Evolutionary conservation across 1,284 basidiomycete species (phyloP).

Genomic region (Apiotrichum domesticum): DNA sequence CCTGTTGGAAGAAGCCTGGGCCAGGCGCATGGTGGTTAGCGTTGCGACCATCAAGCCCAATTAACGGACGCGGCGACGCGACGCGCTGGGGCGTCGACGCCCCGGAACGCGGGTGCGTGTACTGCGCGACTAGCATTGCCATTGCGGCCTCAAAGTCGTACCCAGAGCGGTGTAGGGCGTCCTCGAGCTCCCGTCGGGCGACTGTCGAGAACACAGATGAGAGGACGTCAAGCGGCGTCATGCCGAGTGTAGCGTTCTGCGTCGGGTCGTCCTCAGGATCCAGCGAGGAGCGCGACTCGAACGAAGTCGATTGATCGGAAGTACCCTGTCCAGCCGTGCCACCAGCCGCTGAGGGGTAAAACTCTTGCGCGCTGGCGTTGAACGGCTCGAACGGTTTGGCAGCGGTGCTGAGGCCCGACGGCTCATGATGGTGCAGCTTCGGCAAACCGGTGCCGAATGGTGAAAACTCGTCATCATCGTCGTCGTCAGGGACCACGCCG

Average conservation of each 20-base stretch:
- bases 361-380: slow-evolving; percentile 2
- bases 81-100: slow-evolving; percentile 41
- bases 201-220: slow-evolving; percentile 85
- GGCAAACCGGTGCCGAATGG: slow-evolving; percentile 48
- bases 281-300: slow-evolving; percentile 37
- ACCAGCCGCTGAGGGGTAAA: not conserved
- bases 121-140: slow-evolving; percentile 78
- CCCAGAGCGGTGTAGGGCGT: slow-evolving; percentile 75
- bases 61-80: slow-evolving; percentile 30
- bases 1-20: slow-evolving; percentile 42
- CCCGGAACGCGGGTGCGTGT: slow-evolving; percentile 40
- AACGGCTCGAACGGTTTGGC: slow-evolving; percentile 42
- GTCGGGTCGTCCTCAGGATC: slow-evolving; percentile 45
- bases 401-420: slow-evolving; percentile 22
- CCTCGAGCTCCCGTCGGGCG: slow-evolving; percentile 84
- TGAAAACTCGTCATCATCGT: slow-evolving; percentile 55
- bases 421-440: slow-evolving; percentile 25
- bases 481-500: slow-evolving; percentile 39
- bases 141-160: slow-evolving; percentile 95
- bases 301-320: slow-evolving; percentile 26
- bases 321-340: not conserved
- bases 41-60: slow-evolving; percentile 27
- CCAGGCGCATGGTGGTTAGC: slow-evolving; percentile 24
- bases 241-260: slow-evolving; percentile 56
- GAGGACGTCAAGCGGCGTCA: slow-evolving; percentile 95